Conservation (phyloP, 257 asterid genomes). For the Solanum gandarillasii region DNA sequence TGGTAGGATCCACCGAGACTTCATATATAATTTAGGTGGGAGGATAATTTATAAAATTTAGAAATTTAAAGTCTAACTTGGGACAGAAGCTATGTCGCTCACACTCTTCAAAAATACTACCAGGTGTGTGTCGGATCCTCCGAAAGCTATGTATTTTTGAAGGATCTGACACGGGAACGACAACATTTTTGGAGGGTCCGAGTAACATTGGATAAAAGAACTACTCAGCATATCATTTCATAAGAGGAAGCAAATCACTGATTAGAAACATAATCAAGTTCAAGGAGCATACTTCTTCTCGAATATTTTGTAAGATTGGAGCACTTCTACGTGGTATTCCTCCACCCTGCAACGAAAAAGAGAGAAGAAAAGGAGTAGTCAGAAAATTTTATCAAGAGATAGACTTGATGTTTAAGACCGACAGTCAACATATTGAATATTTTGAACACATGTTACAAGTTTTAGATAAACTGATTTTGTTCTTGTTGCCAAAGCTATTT, state of each 20-base stretch:
- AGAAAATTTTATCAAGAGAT: neutral
- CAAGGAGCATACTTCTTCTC: constrained; percentile 66
- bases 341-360: constrained; percentile 58
- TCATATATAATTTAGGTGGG: neutral
- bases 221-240: neutral
- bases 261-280: constrained; percentile 7
- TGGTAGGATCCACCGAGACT: neutral
- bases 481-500: neutral
- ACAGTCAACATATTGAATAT: neutral
- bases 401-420: neutral
- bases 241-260: neutral
- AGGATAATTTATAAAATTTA: neutral
- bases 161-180: neutral
- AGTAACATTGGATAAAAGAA: neutral
- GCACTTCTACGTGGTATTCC: constrained; percentile 94
- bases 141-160: neutral
- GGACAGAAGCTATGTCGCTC: neutral
- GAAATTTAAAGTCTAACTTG: neutral
- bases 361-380: neutral
- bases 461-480: neutral
- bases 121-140: neutral
- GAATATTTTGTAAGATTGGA: constrained; percentile 63
- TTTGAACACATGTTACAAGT: neutral
- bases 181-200: neutral
- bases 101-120: neutral